Evolutionary conservation across 257 asterid genomes (phyloP).

Genomic region (Solanum megistacrolobum): DNA sequence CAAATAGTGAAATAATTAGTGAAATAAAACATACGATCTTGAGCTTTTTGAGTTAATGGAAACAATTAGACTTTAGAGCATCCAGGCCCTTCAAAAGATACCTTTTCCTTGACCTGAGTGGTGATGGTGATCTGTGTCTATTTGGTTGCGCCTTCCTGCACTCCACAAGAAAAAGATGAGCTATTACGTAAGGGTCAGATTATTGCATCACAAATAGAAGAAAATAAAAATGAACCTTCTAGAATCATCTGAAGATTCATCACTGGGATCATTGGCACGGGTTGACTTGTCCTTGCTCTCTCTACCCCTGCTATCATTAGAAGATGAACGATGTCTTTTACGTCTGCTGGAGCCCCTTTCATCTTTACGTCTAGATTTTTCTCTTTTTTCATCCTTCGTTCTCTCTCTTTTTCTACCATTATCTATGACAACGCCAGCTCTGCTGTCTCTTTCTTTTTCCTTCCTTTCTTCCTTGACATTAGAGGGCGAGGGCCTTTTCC

Average conservation of each 20-base stretch:
- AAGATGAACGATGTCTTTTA: slow-evolving; percentile 54
- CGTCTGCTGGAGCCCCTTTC: slow-evolving; percentile 54
- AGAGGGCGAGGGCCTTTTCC: slow-evolving; percentile 50
- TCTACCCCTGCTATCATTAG: slow-evolving; percentile 49
- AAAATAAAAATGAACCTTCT: slow-evolving; percentile 38
- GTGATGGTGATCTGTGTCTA: slow-evolving; percentile 72
- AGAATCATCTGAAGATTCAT: slow-evolving; percentile 67
- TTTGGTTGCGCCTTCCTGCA: slow-evolving; percentile 61
- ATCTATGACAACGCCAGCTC: slow-evolving; percentile 34
- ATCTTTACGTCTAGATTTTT: slow-evolving; percentile 45
- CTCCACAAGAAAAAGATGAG: slow-evolving; percentile 13
- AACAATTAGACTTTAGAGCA: neutral
- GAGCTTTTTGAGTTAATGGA: neutral
- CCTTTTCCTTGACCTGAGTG: slow-evolving; percentile 77
- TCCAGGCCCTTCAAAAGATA: slow-evolving; percentile 12
- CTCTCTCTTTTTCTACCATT: slow-evolving; percentile 41
- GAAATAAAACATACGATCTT: neutral
- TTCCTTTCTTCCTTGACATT: slow-evolving; percentile 39
- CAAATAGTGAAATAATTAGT: neutral
- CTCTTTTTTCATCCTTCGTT: slow-evolving; percentile 51
- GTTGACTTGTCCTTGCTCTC: slow-evolving; percentile 41
- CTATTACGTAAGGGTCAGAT: neutral
- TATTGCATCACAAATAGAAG: neutral
- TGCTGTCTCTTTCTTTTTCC: slow-evolving; percentile 39
- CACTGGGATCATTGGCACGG: slow-evolving; percentile 46